Evolutionary conservation across 1,139 yeast genomes (phyloP), one percentile per base, ranked within the genome.

Genomic region (Yamadazyma sp.): DNA sequence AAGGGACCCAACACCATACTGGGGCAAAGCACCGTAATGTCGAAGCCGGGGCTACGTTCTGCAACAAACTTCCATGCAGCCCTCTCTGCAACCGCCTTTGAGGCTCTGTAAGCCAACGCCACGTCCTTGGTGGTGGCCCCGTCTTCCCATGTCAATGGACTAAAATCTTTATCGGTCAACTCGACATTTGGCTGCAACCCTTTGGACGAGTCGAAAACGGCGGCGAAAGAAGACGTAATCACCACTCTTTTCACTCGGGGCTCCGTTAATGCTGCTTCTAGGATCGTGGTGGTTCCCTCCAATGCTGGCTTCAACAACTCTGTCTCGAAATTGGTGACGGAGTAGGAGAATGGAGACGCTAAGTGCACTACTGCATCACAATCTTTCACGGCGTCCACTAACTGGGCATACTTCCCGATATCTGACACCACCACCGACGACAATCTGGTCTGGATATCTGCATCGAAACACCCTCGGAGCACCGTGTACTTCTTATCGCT

Each of bases 11-110:
- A 66, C 4, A 65, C 69, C 50, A 48, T 64, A 10, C 56, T 53
- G 3, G 73, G 73, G 38, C 58, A 56, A 14, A 66, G 52, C 5
- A 57, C 50, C 2, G 59, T 48, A 28, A 66, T 46, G 47, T 46
- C 47, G 45, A 62, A 62, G 17, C 43, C 35, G 4, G 64, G 61
- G 20, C 50, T 42, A 27, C 58, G 52, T 4, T 46, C 42, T 45
- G 62, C 54, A 26, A 73, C 58, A 46, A 74, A 79, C 4, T 75
- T 69, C 80, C 84, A 75, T 1, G 80, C 83, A 2, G 77, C 73
- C 42, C 56, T 53, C 50, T 59, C 64, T 2, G 64, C 61, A 39
- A 55, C 50, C 37, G 56, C 53, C 45, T 68, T 67, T 16, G 70
- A 64, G 0, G 58, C 69, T 27, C 58, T 36, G 41, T 67, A 67